phyloP scores from a whole-genome alignment of 2,329 filamentous ascomycete genomes.

The Hypomyces rosellus region DNA sequence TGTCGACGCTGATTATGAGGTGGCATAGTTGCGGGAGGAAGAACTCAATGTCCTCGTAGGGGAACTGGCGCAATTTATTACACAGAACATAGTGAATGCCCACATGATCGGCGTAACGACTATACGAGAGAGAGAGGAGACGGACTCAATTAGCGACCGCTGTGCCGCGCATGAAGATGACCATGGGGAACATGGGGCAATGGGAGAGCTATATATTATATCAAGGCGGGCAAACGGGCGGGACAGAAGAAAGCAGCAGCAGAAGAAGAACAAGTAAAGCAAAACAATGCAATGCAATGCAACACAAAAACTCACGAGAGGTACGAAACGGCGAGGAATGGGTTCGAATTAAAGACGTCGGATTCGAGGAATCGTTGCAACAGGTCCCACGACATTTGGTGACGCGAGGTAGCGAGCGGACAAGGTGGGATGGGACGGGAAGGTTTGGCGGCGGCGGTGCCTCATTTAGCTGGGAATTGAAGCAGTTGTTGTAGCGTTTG shows the following conservation, averaged over 20 bases:
- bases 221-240: background rate
- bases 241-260: no score
- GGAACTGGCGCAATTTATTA: slow-evolving; percentile 81
- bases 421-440: slow-evolving; percentile 14
- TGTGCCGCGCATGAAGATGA: slow-evolving; percentile 10
- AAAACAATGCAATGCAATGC: no score
- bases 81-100: slow-evolving; percentile 86
- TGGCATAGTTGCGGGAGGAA: slow-evolving; percentile 85
- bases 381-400: slow-evolving; percentile 73
- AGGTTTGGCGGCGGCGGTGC: slow-evolving; percentile 10
- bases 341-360: slow-evolving; percentile 89
- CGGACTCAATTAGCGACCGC: slow-evolving; percentile 19
- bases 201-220: background rate
- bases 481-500: slow-evolving; percentile 10
- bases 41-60: slow-evolving; percentile 89
- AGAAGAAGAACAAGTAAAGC: background rate
- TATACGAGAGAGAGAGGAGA: slow-evolving; percentile 28
- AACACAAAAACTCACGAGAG: slow-evolving; percentile 68
- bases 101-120: slow-evolving; percentile 83
- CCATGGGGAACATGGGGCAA: background rate
- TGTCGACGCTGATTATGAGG: slow-evolving; percentile 80
- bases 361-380: slow-evolving; percentile 87
- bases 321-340: slow-evolving; percentile 82
- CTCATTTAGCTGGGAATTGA: slow-evolving; percentile 18
- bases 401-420: slow-evolving; percentile 20